Evolutionary conservation across 1,139 yeast species (phyloP).

Genomic region (Pichia kudriavzevii): DNA sequence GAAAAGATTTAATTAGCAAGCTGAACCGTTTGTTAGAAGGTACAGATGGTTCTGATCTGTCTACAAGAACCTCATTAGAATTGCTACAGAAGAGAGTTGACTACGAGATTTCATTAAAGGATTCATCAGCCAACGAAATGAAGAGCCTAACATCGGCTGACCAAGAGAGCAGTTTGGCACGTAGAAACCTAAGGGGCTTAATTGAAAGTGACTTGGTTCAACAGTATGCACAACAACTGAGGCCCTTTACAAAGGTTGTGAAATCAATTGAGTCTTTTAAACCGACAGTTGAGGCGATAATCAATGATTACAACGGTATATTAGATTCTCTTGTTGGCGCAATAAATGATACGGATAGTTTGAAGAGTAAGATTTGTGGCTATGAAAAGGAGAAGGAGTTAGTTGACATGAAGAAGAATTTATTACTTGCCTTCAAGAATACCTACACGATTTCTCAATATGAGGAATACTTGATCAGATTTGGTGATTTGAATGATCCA

Average conservation of each 20-base stretch:
- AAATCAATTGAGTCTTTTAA: slow-evolving; percentile 39
- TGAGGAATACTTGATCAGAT: slow-evolving; percentile 48
- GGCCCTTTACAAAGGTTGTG: slow-evolving; percentile 55
- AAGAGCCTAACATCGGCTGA: slow-evolving; percentile 44
- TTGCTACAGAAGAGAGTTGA: slow-evolving; percentile 38
- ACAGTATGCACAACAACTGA: slow-evolving; percentile 50
- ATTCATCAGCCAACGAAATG: slow-evolving; percentile 3
- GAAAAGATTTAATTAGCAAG: slow-evolving; percentile 38
- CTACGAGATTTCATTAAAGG: slow-evolving; percentile 8
- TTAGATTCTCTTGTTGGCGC: slow-evolving; percentile 25
- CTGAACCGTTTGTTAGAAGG: slow-evolving; percentile 25
- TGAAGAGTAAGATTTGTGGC: slow-evolving; percentile 31
- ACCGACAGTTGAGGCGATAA: slow-evolving; percentile 35
- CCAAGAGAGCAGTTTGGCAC: slow-evolving; percentile 47
- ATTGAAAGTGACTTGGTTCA: slow-evolving; percentile 66
- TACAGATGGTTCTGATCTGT: slow-evolving; percentile 33
- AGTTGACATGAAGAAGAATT: slow-evolving; percentile 43
- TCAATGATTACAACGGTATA: slow-evolving; percentile 36
- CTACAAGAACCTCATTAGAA: slow-evolving; percentile 41
- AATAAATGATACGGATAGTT: slow-evolving; percentile 26
- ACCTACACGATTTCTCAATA: slow-evolving; percentile 65
- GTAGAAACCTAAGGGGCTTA: slow-evolving; percentile 57
- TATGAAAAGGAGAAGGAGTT: slow-evolving; percentile 37
- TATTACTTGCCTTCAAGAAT: slow-evolving; percentile 51
- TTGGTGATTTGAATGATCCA: slow-evolving; percentile 32